These are phyloP conservation scores for Curvularia spicifera DNA, from an alignment of 2,329 filamentous ascomycete genomes.

Conservation along the genomic window DNA sequence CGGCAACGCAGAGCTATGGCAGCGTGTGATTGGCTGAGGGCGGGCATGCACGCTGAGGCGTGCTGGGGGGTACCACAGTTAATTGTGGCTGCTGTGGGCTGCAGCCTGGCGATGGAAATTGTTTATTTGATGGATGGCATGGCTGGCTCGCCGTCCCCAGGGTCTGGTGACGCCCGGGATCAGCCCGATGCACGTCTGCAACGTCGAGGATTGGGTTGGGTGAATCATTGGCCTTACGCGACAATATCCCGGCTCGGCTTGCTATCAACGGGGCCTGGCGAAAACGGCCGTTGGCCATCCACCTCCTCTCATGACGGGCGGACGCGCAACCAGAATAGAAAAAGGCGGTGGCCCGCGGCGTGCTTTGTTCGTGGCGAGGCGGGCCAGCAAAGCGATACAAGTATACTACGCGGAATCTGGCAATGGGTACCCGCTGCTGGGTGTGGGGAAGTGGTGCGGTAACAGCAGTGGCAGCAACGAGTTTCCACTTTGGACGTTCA, in stretches of 20 bases:
- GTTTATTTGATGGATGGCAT: constrained; percentile 28
- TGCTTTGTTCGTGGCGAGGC: neutral
- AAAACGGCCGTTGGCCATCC: neutral
- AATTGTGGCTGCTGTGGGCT: constrained; percentile 35
- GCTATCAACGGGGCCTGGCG: constrained; percentile 10
- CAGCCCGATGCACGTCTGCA: constrained; percentile 27
- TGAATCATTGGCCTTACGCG: constrained; percentile 33
- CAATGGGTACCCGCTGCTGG: neutral
- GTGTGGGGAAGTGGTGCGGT: constrained; percentile 8
- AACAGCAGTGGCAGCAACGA: neutral
- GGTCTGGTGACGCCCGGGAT: constrained; percentile 38
- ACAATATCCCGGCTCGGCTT: constrained; percentile 26
- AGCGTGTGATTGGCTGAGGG: constrained; percentile 42
- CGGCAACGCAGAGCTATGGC: constrained; percentile 44
- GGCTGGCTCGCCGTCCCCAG: constrained; percentile 28
- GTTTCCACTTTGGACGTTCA: constrained; percentile 9
- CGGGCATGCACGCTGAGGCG: constrained; percentile 14
- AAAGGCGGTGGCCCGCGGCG: too few species aligned
- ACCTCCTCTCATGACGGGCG: too few species aligned
- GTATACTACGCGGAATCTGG: neutral
- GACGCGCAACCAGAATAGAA: too few species aligned
- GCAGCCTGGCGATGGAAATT: constrained; percentile 25
- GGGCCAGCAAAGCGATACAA: neutral
- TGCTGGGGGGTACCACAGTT: constrained; percentile 35
- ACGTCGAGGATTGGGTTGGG: constrained; percentile 12